These are phyloP conservation scores for Xerocomellus amylosporus DNA, from an alignment of 768 basidiomycete species.

Conservation along the genomic window DNA sequence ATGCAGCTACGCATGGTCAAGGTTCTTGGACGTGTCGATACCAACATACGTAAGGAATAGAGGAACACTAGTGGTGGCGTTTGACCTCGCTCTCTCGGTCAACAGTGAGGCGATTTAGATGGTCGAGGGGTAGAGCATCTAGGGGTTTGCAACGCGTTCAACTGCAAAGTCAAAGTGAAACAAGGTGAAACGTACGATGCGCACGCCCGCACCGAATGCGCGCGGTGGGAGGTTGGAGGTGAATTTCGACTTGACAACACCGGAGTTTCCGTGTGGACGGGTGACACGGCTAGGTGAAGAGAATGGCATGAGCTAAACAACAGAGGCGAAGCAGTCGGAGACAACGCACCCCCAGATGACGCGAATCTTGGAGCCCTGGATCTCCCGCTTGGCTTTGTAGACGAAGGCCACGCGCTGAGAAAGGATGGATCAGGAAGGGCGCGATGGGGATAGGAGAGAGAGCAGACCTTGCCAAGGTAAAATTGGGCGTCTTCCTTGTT, in stretches of 20 bases:
- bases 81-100: slow-evolving; percentile 1
- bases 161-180: background rate
- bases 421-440: background rate
- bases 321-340: background rate
- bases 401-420: slow-evolving; percentile 91
- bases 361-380: slow-evolving; percentile 92
- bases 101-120: slow-evolving; percentile 47
- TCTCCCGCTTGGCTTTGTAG: slow-evolving; percentile 94
- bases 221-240: slow-evolving; percentile 91
- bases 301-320: background rate
- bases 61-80: slow-evolving; percentile 14
- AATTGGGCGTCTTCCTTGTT: slow-evolving; percentile 93
- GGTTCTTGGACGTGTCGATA: slow-evolving; percentile 8
- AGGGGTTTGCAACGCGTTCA: background rate
- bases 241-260: slow-evolving; percentile 98
- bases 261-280: slow-evolving; percentile 89
- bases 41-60: slow-evolving; percentile 22
- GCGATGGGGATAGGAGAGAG: background rate
- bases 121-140: slow-evolving; percentile 94
- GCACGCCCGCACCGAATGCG: slow-evolving; percentile 89
- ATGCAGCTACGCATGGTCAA: slow-evolving; percentile 20
- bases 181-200: slow-evolving; percentile 59
- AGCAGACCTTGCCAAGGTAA: slow-evolving; percentile 94
- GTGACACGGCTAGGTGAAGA: slow-evolving; percentile 68
- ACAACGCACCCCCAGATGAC: slow-evolving; percentile 93